Percentiles rank a stretch among this genome's conserved stretches.
Evolutionary conservation across 768 basidiomycete genomes (phyloP).

Genomic region (Serendipita indica): DNA sequence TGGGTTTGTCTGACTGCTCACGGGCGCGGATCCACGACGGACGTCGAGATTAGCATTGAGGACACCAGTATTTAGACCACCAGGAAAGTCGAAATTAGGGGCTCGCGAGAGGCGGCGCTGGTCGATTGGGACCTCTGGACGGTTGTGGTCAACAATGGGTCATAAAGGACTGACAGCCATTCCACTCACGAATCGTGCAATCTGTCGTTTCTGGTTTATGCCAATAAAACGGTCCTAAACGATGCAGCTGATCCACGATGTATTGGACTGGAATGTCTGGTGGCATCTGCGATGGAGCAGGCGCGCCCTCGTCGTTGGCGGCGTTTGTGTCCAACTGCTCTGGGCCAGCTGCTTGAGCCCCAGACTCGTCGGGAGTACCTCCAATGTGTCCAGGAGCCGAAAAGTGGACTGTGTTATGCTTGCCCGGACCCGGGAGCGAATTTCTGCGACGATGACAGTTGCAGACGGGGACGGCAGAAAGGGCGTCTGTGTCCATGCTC

Average conservation of each 20-base stretch:
- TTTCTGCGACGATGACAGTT: not conserved
- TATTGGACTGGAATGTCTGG: conserved; percentile 53
- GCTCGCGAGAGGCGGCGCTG: not conserved
- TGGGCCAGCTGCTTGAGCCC: not conserved
- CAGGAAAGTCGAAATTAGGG: conserved; percentile 3
- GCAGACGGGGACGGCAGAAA: not conserved
- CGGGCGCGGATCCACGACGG: conserved; percentile 6
- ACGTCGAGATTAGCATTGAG: conserved; percentile 1
- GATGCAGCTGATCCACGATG: conserved; percentile 52
- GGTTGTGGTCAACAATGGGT: not conserved
- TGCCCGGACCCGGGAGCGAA: not conserved
- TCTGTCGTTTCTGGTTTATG: conserved; percentile 60
- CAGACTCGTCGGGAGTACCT: not conserved
- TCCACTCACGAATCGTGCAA: conserved; percentile 51
- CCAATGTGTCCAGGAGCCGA: not conserved
- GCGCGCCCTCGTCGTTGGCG: not conserved
- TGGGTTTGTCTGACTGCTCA: conserved; percentile 8
- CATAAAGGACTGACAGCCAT: conserved; percentile 16
- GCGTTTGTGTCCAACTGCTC: no score
- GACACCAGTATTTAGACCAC: not conserved
- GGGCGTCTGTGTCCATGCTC: not conserved
- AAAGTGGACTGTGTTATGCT: not conserved
- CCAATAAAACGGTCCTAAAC: conserved; percentile 56
- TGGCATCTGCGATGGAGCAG: not conserved
- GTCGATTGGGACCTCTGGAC: conserved; percentile 5